These are phyloP conservation scores for Tephrocybe sp. DNA, from an alignment of 768 basidiomycete genomes.

Conservation along the genomic window DNA sequence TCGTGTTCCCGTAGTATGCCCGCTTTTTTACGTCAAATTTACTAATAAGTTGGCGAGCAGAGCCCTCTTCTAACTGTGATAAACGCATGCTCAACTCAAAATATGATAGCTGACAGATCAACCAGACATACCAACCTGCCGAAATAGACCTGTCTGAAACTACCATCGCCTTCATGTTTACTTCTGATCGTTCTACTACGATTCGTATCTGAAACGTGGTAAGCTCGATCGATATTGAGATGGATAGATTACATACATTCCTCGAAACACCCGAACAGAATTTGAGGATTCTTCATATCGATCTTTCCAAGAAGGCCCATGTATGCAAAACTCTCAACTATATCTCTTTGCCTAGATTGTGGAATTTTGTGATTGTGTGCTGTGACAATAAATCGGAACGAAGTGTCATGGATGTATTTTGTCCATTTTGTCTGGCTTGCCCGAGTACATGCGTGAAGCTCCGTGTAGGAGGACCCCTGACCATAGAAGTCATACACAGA, in stretches of 20 bases:
- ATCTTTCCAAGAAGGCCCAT: conserved; percentile 84
- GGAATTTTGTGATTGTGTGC: conserved; percentile 77
- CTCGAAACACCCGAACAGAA: conserved; percentile 76
- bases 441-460: conserved; percentile 60
- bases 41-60: conserved; percentile 65
- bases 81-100: too few species aligned
- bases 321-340: conserved; percentile 81
- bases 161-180: conserved; percentile 62
- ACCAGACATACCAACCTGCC: conserved; percentile 76
- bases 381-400: conserved; percentile 80
- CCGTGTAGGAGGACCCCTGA: conserved; percentile 65
- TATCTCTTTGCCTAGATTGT: conserved; percentile 57
- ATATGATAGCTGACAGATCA: background rate
- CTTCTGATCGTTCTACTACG: conserved; percentile 44
- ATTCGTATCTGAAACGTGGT: conserved; percentile 42
- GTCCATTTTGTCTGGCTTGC: conserved; percentile 50
- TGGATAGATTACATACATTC: conserved; percentile 62
- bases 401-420: conserved; percentile 59
- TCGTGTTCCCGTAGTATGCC: conserved; percentile 90
- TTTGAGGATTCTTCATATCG: conserved; percentile 76
- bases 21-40: conserved; percentile 90
- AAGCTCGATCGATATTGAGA: background rate
- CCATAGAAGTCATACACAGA: conserved; percentile 80
- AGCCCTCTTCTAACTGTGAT: conserved; percentile 54
- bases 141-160: conserved; percentile 73